These are phyloP conservation scores for Russula sp. DNA, from an alignment of 768 basidiomycete species.

Conservation along the genomic window DNA sequence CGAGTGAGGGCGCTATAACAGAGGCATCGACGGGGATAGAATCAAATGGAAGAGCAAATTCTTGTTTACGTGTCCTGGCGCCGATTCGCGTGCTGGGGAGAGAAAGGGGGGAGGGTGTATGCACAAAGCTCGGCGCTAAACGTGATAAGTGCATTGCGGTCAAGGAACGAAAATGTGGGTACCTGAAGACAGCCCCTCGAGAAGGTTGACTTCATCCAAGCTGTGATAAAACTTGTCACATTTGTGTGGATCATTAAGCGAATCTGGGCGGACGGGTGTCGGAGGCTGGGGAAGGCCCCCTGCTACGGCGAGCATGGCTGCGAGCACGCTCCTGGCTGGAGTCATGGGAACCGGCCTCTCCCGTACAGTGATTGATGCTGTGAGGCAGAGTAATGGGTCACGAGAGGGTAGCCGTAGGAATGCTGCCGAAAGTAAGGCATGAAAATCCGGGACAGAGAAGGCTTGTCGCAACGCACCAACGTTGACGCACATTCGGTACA, in stretches of 20 bases:
- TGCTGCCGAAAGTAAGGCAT: slow-evolving; percentile 5
- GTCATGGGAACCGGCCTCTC: slow-evolving; percentile 59
- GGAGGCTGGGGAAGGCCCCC: slow-evolving; percentile 33
- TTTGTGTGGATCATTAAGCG: slow-evolving; percentile 30
- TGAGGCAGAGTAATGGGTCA: slow-evolving; percentile 79
- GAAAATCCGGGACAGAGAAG: background rate
- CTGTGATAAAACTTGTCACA: slow-evolving; percentile 38
- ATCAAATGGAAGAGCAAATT: slow-evolving; percentile 52
- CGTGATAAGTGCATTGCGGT: slow-evolving; percentile 3
- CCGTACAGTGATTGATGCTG: slow-evolving; percentile 80
- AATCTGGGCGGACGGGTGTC: slow-evolving; percentile 28
- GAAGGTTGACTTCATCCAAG: slow-evolving; percentile 62
- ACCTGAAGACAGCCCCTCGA: slow-evolving; percentile 65
- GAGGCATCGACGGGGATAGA: slow-evolving; percentile 36
- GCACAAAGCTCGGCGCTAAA: slow-evolving; percentile 43
- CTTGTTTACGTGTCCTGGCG: slow-evolving; percentile 54
- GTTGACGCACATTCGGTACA: slow-evolving; percentile 71
- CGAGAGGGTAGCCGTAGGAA: slow-evolving; percentile 57
- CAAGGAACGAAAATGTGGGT: slow-evolving; percentile 17
- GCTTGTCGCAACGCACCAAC: slow-evolving; percentile 52
- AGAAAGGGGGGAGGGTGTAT: slow-evolving; percentile 33
- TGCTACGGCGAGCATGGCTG: slow-evolving; percentile 30
- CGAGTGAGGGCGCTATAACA: slow-evolving; percentile 15
- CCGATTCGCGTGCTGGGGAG: slow-evolving; percentile 72
- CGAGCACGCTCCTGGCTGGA: slow-evolving; percentile 34